Percentiles rank a stretch among this genome's conserved stretches.
phyloP scores from a whole-genome alignment of 805 yeast species.

The Wickerhamiella hasegawae region DNA sequence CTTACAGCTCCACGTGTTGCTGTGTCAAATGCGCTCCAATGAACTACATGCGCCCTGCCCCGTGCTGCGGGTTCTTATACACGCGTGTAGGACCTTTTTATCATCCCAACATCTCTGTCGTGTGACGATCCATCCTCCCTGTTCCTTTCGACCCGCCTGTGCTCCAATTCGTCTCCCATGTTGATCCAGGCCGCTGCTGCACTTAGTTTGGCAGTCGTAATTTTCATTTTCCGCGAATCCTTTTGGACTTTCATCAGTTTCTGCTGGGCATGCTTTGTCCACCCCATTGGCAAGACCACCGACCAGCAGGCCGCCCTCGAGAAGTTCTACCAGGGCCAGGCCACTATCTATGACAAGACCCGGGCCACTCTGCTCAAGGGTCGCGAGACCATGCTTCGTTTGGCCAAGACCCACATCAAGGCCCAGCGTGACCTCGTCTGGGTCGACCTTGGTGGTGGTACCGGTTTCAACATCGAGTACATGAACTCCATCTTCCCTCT shows the following conservation, averaged over 20 bases:
- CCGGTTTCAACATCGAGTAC: conserved; percentile 66
- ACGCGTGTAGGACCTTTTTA: too few relatives aligned
- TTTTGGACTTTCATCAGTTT: conserved; percentile 16
- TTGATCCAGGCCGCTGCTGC: not conserved
- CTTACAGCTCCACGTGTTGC: too few relatives aligned
- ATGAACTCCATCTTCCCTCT: conserved; percentile 45
- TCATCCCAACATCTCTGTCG: too few relatives aligned
- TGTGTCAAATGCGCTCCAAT: too few relatives aligned
- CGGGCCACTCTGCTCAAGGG: conserved; percentile 54
- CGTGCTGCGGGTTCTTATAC: too few relatives aligned
- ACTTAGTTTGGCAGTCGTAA: not conserved
- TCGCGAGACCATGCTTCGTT: conserved; percentile 41
- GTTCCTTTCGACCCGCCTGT: too few relatives aligned
- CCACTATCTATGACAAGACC: conserved; percentile 59
- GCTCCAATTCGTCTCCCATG: too few relatives aligned
- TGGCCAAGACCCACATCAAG: conserved; percentile 42
- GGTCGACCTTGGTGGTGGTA: conserved; percentile 60
- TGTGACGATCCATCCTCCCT: too few relatives aligned
- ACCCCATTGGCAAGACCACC: conserved; percentile 33
- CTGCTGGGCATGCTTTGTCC: conserved; percentile 39
- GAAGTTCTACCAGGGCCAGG: conserved; percentile 59
- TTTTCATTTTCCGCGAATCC: not conserved
- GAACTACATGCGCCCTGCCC: too few relatives aligned
- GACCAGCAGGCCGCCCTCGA: conserved; percentile 44
- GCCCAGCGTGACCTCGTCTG: conserved; percentile 20